Conservation (phyloP, 2,329 filamentous ascomycete species). For the Apiospora koreana region DNA sequence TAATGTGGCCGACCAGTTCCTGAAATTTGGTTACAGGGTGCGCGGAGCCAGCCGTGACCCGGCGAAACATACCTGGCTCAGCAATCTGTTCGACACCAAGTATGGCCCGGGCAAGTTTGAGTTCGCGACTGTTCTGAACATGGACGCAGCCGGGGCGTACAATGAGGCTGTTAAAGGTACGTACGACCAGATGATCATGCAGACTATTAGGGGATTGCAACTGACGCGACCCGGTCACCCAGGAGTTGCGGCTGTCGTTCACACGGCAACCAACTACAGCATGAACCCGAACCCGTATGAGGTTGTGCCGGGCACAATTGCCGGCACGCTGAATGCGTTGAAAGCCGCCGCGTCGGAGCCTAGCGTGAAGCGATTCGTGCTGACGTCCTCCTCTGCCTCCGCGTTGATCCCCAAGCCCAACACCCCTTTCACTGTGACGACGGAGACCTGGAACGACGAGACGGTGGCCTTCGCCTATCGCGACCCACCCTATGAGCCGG, state of each 20-base stretch:
- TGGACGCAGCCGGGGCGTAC: background rate
- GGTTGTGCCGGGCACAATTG: slow-evolving; percentile 21
- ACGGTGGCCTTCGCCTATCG: slow-evolving; percentile 18
- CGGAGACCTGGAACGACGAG: slow-evolving; percentile 23
- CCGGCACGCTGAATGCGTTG: slow-evolving; percentile 25
- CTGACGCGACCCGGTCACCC: no score
- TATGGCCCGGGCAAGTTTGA: background rate
- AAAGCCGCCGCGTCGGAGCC: slow-evolving; percentile 21
- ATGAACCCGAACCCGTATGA: slow-evolving; percentile 20
- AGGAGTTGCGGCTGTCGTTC: slow-evolving; percentile 24
- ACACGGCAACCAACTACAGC: slow-evolving; percentile 20
- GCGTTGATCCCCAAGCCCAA: slow-evolving; percentile 17
- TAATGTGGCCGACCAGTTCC: background rate
- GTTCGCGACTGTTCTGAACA: background rate
- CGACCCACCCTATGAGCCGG: slow-evolving; percentile 22
- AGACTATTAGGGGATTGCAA: background rate
- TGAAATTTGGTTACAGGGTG: background rate
- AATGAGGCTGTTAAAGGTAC: background rate
- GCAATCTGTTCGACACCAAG: background rate
- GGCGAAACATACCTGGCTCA: background rate
- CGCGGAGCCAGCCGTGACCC: background rate
- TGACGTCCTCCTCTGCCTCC: slow-evolving; percentile 23
- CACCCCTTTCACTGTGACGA: slow-evolving; percentile 17
- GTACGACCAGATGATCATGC: background rate
- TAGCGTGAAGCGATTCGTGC: slow-evolving; percentile 23